phyloP scores from a whole-genome alignment of 2,329 filamentous ascomycete genomes.

The Diaporthe helianthi region DNA sequence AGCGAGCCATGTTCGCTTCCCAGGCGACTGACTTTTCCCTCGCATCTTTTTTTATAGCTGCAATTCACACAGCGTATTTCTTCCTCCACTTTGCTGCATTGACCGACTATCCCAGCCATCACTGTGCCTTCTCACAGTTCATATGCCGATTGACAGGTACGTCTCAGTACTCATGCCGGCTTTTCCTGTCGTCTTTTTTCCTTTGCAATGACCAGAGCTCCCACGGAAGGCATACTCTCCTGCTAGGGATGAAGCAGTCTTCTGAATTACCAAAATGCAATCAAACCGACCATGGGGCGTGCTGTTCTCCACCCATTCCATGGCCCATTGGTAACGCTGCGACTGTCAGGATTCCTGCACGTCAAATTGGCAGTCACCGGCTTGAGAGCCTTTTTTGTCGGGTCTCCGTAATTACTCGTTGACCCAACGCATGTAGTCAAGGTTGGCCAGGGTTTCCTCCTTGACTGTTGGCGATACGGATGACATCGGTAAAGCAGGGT shows the following conservation, averaged over 20 bases:
- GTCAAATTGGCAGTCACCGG: no score
- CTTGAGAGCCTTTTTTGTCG: neutral
- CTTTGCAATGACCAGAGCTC: neutral
- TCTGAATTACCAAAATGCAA: neutral
- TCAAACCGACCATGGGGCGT: neutral
- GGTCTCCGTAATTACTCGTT: neutral
- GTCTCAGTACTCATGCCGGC: neutral
- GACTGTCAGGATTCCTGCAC: neutral
- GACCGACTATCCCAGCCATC: neutral
- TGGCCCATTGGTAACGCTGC: neutral
- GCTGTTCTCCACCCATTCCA: neutral
- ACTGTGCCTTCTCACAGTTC: neutral
- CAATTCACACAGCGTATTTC: neutral
- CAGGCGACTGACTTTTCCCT: neutral
- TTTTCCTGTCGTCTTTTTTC: neutral
- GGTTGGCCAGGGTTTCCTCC: slow-evolving; percentile 1
- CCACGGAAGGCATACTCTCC: neutral
- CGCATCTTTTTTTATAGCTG: neutral
- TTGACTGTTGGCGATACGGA: slow-evolving; percentile 25
- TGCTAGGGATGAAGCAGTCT: neutral
- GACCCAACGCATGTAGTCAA: slow-evolving; percentile 14
- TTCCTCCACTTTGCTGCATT: neutral
- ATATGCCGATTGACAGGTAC: neutral
- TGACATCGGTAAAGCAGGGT: slow-evolving; percentile 19
- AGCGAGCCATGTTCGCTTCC: neutral